Percentiles rank a stretch among this genome's conserved stretches.
Conservation (phyloP, 305 asterid species). For the Solanum hybrid region DNA sequence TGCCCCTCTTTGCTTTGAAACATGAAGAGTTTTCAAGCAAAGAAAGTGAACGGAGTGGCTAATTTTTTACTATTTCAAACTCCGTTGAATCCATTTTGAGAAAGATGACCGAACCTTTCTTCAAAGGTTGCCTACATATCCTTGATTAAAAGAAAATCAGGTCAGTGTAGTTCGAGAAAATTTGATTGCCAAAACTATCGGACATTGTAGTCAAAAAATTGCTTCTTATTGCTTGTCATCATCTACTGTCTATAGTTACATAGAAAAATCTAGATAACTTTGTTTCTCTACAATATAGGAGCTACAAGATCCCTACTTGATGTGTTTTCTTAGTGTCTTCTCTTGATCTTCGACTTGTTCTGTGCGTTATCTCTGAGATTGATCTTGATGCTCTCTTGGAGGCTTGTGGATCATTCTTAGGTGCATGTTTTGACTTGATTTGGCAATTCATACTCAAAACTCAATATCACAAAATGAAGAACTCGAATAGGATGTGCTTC, state of each 20-base stretch:
- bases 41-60: not conserved
- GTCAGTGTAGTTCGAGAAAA: not conserved
- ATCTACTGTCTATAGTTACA: not conserved
- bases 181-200: not conserved
- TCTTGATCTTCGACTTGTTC: not conserved
- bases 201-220: not conserved
- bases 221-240: not conserved
- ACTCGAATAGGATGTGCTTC: not conserved
- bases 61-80: no score
- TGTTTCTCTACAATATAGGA: not conserved
- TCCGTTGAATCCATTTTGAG: no score
- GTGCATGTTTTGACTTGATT: not conserved
- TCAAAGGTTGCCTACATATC: not conserved
- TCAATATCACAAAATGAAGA: no score
- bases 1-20: not conserved
- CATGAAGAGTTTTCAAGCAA: not conserved
- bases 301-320: not conserved
- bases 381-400: not conserved
- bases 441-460: not conserved
- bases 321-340: not conserved
- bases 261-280: not conserved
- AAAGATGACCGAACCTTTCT: not conserved
- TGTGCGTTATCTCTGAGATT: not conserved
- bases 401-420: not conserved
- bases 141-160: not conserved